Evolutionary conservation across 2,329 filamentous ascomycete genomes (phyloP).

Genomic region (Microdochium trichocladiopsis): DNA sequence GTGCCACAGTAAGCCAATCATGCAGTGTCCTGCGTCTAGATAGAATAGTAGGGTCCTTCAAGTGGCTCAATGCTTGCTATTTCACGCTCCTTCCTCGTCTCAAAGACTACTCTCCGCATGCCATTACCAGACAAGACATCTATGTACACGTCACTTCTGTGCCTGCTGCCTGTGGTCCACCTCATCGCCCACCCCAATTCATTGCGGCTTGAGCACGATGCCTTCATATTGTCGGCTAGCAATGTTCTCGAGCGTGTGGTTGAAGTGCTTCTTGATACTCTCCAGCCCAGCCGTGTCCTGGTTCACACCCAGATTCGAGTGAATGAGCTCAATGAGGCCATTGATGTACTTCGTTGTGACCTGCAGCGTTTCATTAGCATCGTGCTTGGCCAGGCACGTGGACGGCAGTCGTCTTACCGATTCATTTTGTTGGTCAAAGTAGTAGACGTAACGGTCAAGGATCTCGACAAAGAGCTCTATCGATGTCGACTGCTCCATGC

Average conservation of each 20-base stretch:
- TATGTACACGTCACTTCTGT: neutral
- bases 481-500: constrained; percentile 96
- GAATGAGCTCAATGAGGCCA: constrained; percentile 94
- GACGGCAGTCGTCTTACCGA: constrained; percentile 48
- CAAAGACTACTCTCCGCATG: too few species aligned
- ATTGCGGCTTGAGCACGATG: constrained; percentile 61
- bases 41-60: too few species aligned
- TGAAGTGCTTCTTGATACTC: constrained; percentile 86
- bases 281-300: constrained; percentile 77
- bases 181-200: constrained; percentile 5
- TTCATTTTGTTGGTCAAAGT: constrained; percentile 98
- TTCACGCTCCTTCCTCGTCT: too few species aligned
- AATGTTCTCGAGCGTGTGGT: constrained; percentile 92
- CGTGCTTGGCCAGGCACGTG: neutral
- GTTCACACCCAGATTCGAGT: constrained; percentile 86
- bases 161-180: neutral
- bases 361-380: constrained; percentile 21
- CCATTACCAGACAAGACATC: neutral
- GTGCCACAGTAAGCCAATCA: too few species aligned
- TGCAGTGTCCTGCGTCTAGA: too few species aligned
- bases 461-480: constrained; percentile 99
- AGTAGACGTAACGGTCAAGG: constrained; percentile 96
- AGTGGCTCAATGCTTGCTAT: too few species aligned
- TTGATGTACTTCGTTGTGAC: constrained; percentile 97
- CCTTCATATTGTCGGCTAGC: constrained; percentile 87